Percentiles rank a stretch among this genome's conserved stretches.
Evolutionary conservation across 257 asterid genomes (phyloP).

Genomic region (Solanum ossicruentum): DNA sequence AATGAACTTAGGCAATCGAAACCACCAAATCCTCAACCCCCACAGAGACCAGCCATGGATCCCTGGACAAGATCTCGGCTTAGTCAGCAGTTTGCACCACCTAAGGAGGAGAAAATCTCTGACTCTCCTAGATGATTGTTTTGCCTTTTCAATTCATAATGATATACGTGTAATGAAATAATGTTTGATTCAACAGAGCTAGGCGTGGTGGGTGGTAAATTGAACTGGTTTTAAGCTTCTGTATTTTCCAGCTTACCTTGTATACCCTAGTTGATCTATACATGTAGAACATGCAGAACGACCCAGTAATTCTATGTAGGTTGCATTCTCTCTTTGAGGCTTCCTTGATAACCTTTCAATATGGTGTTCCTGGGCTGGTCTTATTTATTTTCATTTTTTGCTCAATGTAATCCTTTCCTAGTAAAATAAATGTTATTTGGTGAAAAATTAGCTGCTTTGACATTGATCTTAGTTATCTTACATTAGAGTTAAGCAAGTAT

Average conservation of each 20-base stretch:
- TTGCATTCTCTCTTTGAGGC: background rate
- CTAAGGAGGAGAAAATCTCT: conserved; percentile 53
- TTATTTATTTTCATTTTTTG: background rate
- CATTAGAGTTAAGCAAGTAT: background rate
- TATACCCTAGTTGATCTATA: background rate
- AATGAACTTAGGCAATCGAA: conserved; percentile 83
- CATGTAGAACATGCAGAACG: background rate
- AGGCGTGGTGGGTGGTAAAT: background rate
- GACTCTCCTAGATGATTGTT: conserved; percentile 4
- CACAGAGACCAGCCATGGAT: conserved; percentile 59
- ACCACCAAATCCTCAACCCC: conserved; percentile 70
- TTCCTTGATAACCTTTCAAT: background rate
- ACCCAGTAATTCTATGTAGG: too few relatives aligned
- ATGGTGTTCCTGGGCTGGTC: too few relatives aligned
- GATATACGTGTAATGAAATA: background rate
- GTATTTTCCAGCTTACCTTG: background rate
- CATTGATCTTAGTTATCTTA: background rate
- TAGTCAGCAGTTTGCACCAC: conserved; percentile 73
- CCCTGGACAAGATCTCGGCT: conserved; percentile 96
- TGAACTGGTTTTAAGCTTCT: background rate
- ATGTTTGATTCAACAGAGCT: background rate
- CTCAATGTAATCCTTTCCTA: background rate
- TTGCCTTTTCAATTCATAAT: background rate
- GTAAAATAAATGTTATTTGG: background rate
- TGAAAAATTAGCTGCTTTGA: background rate